A percentile compares a stretch with the other conserved stretches of the same genome.
phyloP scores from a whole-genome alignment of 2,329 filamentous ascomycete genomes.

The Fusarium cyanostomum region DNA sequence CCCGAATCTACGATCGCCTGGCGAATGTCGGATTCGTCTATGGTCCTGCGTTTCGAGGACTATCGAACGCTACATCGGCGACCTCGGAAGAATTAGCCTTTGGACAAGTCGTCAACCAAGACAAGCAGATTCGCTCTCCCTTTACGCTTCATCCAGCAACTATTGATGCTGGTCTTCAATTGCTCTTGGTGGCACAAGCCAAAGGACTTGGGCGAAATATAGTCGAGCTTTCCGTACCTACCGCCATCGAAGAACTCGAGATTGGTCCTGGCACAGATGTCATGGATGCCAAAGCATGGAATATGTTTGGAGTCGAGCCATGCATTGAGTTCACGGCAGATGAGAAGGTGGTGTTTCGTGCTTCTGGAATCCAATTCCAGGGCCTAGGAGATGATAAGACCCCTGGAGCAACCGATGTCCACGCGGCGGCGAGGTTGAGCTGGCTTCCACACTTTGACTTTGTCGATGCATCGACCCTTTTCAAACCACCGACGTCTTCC shows the following conservation, averaged over 20 bases:
- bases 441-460: slow-evolving; percentile 24
- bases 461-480: neutral
- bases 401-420: neutral
- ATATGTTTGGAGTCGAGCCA: neutral
- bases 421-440: slow-evolving; percentile 3
- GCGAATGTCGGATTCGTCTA: slow-evolving; percentile 4
- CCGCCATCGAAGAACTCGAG: slow-evolving; percentile 5
- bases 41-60: neutral
- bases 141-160: slow-evolving; percentile 17
- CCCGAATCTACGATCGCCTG: neutral
- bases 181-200: neutral
- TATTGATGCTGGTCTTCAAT: slow-evolving; percentile 10
- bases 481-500: neutral
- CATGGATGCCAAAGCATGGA: slow-evolving; percentile 15
- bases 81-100: neutral
- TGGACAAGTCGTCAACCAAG: neutral
- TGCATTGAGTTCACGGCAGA: slow-evolving; percentile 3
- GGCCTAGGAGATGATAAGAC: neutral
- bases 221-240: neutral
- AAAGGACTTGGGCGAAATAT: neutral
- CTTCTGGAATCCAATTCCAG: neutral
- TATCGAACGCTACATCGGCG: neutral
- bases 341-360: neutral
- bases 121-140: neutral
- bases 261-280: neutral